Evolutionary conservation across 257 asterid genomes (phyloP).

Genomic region (Haberlea rhodopensis): DNA sequence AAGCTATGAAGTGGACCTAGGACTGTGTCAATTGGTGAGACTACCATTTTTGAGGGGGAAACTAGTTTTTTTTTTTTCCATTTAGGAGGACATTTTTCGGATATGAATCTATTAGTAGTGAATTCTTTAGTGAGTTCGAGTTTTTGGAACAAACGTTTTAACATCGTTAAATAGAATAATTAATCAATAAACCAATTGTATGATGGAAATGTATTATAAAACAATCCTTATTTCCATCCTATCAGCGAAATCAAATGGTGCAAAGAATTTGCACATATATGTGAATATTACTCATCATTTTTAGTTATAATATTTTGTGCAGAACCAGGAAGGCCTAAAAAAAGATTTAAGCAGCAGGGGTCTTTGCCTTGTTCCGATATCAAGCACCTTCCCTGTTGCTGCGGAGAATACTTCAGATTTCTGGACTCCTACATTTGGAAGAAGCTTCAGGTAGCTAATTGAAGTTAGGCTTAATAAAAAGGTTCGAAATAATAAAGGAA

Average conservation of each 20-base stretch:
- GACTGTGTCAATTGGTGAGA: neutral
- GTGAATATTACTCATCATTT: neutral
- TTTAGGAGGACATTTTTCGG: too few species aligned
- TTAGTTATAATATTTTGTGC: slow-evolving; percentile 9
- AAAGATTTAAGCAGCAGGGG: slow-evolving; percentile 66
- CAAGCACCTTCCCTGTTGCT: slow-evolving; percentile 77
- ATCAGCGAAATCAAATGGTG: too few species aligned
- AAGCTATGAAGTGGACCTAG: neutral
- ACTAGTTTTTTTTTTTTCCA: too few species aligned
- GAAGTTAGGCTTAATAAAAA: neutral
- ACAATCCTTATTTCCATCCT: too few species aligned
- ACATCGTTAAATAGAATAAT: too few species aligned
- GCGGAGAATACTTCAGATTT: slow-evolving; percentile 59
- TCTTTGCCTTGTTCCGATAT: slow-evolving; percentile 74
- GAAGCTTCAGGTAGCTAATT: slow-evolving; percentile 48
- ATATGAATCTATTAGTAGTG: too few species aligned
- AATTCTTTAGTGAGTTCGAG: too few species aligned
- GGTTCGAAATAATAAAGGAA: neutral
- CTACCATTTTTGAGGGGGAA: neutral
- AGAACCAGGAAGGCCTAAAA: slow-evolving; percentile 44
- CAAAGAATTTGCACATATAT: too few species aligned
- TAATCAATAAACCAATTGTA: too few species aligned
- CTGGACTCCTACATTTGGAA: slow-evolving; percentile 70
- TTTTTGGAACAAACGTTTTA: too few species aligned
- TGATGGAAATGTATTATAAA: too few species aligned